These are phyloP conservation scores for Elsinoe fawcettii DNA, from an alignment of 2,329 filamentous ascomycete species.

Conservation along the genomic window DNA sequence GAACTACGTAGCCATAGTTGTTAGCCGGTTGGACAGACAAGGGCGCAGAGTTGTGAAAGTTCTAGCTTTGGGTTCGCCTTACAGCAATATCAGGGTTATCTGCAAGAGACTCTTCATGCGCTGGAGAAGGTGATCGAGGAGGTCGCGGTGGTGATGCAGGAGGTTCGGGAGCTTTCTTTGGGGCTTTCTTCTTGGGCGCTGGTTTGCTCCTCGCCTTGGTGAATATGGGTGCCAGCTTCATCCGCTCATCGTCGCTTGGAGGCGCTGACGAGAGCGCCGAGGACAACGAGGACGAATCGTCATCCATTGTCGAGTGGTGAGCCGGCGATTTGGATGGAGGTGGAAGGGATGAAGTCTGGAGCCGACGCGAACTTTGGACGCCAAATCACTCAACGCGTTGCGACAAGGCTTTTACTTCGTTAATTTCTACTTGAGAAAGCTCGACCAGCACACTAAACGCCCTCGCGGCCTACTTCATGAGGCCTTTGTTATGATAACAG, in stretches of 20 bases:
- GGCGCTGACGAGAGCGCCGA: constrained; percentile 54
- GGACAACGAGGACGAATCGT: constrained; percentile 52
- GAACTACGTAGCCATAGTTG: constrained; percentile 54
- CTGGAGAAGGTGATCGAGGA: constrained; percentile 78
- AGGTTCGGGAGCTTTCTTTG: constrained; percentile 37
- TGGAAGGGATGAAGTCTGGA: constrained; percentile 22
- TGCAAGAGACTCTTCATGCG: constrained; percentile 80
- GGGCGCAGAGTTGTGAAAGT: constrained; percentile 16
- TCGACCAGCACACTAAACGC: too few species aligned
- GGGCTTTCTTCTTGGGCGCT: constrained; percentile 30
- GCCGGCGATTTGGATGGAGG: constrained; percentile 24
- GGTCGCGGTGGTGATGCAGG: constrained; percentile 29
- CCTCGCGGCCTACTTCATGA: too few species aligned
- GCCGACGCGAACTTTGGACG: constrained; percentile 19
- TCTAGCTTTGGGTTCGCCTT: constrained; percentile 40
- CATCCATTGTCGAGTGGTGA: constrained; percentile 40
- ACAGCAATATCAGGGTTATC: constrained; percentile 91
- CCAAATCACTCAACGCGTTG: constrained; percentile 3
- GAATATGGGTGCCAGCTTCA: constrained; percentile 32
- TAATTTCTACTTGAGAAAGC: not conserved
- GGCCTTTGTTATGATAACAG: too few species aligned
- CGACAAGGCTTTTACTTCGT: not conserved
- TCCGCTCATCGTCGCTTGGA: constrained; percentile 50
- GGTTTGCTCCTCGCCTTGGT: constrained; percentile 23
- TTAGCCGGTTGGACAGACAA: constrained; percentile 35